phyloP scores from a whole-genome alignment of 805 yeast species.

The Candida quercuum region DNA sequence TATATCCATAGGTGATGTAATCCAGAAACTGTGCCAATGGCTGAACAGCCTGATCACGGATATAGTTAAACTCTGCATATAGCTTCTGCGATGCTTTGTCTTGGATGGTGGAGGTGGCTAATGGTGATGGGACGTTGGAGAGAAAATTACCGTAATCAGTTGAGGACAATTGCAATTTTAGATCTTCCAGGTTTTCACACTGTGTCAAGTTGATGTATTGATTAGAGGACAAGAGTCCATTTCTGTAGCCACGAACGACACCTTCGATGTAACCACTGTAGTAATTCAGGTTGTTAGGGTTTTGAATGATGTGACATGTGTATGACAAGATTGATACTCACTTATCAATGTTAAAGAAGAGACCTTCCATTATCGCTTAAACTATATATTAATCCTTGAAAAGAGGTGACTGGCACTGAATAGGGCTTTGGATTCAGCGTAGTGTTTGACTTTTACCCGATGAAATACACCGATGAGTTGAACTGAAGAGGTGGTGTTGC shows the following conservation, averaged over 20 bases:
- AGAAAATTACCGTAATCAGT: slow-evolving; percentile 94
- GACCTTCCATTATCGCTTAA: slow-evolving; percentile 69
- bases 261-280: slow-evolving; percentile 82
- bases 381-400: not conserved
- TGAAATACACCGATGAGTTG: too few species aligned
- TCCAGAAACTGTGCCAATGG: slow-evolving; percentile 81
- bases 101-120: slow-evolving; percentile 84
- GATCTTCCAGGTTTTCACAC: slow-evolving; percentile 91
- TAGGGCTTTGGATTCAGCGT: too few species aligned
- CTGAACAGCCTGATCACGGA: slow-evolving; percentile 78
- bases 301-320: not conserved
- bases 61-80: slow-evolving; percentile 78
- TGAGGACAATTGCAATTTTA: slow-evolving; percentile 88
- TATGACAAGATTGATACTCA: slow-evolving; percentile 4
- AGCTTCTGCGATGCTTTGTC: slow-evolving; percentile 69
- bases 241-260: slow-evolving; percentile 88
- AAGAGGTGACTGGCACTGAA: too few species aligned
- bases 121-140: slow-evolving; percentile 73
- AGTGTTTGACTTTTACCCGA: too few species aligned
- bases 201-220: slow-evolving; percentile 93
- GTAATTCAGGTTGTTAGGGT: slow-evolving; percentile 18
- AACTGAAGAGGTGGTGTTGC: too few species aligned
- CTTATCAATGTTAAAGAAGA: slow-evolving; percentile 80
- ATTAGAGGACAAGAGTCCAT: slow-evolving; percentile 67
- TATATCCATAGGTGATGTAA: slow-evolving; percentile 89